Conservation (phyloP, 371 early-diverging fungal genomes). For the Mortierella sp. region DNA sequence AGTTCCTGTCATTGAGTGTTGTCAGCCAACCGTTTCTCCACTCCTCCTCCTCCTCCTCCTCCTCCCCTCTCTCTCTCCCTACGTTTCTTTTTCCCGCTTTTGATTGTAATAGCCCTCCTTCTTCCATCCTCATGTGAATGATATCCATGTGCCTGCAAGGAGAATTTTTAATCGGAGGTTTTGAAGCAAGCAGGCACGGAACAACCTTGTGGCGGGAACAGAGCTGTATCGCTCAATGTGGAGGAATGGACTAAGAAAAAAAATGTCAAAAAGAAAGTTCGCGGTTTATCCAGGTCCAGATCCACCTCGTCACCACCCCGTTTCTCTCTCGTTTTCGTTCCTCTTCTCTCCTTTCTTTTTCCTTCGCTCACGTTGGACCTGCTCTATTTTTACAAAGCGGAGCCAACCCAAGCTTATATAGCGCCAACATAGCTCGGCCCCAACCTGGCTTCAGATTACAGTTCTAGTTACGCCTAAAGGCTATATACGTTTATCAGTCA, state of each 20-base stretch:
- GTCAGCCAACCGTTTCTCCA: too few species aligned
- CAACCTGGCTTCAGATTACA: not conserved
- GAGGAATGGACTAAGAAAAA: not conserved
- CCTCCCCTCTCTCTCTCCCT: too few species aligned
- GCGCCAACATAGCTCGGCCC: not conserved
- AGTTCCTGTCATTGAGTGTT: too few species aligned
- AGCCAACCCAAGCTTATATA: not conserved
- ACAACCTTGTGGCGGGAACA: conserved; percentile 5
- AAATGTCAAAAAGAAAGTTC: not conserved
- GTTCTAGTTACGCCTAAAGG: not conserved
- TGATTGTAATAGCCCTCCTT: not conserved
- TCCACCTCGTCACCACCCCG: not conserved
- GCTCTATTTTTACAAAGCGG: not conserved
- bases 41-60: too few species aligned
- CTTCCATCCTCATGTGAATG: not conserved
- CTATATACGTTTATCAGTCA: not conserved
- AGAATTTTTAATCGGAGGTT: not conserved
- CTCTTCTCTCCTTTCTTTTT: too few species aligned
- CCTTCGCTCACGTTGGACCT: too few species aligned
- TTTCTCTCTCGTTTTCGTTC: not conserved
- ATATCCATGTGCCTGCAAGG: not conserved
- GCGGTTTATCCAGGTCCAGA: not conserved
- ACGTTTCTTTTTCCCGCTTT: too few species aligned
- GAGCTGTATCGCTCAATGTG: not conserved
- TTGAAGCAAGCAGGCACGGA: not conserved